Conservation (phyloP, 768 basidiomycete genomes). For the Scleroderma bovista region DNA sequence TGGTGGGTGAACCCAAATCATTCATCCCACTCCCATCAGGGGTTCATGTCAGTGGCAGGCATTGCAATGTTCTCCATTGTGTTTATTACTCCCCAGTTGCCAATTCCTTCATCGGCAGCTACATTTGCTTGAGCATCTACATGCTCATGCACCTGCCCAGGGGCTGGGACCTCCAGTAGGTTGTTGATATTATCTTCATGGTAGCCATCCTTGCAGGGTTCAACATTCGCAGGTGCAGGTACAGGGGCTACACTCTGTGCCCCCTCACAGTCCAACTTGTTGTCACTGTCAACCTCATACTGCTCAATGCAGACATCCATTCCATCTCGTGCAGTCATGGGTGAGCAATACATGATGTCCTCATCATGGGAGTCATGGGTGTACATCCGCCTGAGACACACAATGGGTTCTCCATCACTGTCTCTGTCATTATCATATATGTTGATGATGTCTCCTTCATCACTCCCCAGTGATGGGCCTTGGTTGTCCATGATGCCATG, state of each 20-base stretch:
- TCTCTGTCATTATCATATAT: not conserved
- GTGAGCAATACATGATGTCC: not conserved
- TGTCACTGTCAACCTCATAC: too few species aligned
- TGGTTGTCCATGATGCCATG: not conserved
- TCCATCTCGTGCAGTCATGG: too few species aligned
- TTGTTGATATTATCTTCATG: too few species aligned
- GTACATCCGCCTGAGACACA: not conserved
- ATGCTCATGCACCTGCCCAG: too few species aligned
- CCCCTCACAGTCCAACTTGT: too few species aligned
- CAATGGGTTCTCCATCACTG: not conserved
- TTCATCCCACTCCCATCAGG: not conserved
- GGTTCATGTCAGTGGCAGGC: not conserved
- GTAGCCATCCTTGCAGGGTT: too few species aligned
- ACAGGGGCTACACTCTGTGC: too few species aligned
- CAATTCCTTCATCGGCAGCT: too few species aligned
- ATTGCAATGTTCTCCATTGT: not conserved
- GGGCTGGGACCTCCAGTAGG: too few species aligned
- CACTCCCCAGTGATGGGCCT: not conserved
- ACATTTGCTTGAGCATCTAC: too few species aligned
- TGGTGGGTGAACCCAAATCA: not conserved
- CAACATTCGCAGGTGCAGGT: too few species aligned
- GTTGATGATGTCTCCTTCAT: not conserved
- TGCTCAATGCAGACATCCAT: too few species aligned
- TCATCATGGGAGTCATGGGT: not conserved
- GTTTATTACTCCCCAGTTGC: not conserved